These are phyloP conservation scores for Globisporangium lucens DNA, from an alignment of 352 stramenopile species.

Conservation along the genomic window DNA sequence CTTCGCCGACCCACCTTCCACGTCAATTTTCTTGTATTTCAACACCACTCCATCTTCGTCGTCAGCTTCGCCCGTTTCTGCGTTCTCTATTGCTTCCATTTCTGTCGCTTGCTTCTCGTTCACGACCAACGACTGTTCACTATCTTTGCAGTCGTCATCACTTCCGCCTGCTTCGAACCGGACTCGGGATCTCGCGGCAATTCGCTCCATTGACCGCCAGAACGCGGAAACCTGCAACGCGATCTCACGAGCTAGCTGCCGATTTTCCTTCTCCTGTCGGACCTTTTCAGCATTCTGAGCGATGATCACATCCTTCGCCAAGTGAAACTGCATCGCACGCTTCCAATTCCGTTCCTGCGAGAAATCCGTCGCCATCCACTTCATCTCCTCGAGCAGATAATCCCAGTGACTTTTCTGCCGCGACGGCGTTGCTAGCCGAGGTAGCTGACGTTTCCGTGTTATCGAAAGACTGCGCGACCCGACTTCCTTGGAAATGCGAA, in stretches of 20 bases:
- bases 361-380: slow-evolving; percentile 96
- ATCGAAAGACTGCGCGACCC: slow-evolving; percentile 28
- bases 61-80: background rate
- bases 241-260: slow-evolving; percentile 63
- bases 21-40: slow-evolving; percentile 41
- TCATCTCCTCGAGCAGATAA: slow-evolving; percentile 94
- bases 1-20: slow-evolving; percentile 15
- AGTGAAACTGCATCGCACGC: slow-evolving; percentile 52
- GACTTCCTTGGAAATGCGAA: slow-evolving; percentile 47
- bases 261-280: slow-evolving; percentile 58
- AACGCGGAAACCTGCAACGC: slow-evolving; percentile 74
- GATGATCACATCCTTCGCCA: slow-evolving; percentile 61
- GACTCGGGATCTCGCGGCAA: slow-evolving; percentile 71
- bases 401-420: slow-evolving; percentile 90
- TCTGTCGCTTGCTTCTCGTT: slow-evolving; percentile 10
- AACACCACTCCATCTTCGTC: slow-evolving; percentile 21
- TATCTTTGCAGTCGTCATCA: slow-evolving; percentile 3
- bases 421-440: slow-evolving; percentile 44
- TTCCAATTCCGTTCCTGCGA: slow-evolving; percentile 97
- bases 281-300: slow-evolving; percentile 66
- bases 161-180: slow-evolving; percentile 43
- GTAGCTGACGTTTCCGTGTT: slow-evolving; percentile 73
- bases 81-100: slow-evolving; percentile 13
- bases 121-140: background rate
- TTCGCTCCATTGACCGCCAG: slow-evolving; percentile 84